Evolutionary conservation across 306 rosid species (phyloP), one percentile per base, ranked within the genome.

Genomic region (Myrica gale): DNA sequence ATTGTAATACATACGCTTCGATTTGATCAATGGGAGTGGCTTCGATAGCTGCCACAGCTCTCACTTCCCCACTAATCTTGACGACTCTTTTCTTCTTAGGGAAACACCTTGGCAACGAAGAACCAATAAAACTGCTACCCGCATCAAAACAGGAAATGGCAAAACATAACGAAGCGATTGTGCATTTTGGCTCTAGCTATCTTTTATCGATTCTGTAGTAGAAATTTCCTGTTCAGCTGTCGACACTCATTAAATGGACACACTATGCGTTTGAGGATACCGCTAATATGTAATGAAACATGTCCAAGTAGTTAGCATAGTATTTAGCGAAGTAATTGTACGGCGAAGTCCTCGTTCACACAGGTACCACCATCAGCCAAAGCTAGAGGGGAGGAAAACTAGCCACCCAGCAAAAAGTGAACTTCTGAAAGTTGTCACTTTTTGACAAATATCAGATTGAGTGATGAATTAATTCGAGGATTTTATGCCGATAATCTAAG

Each of bases 1-100:
- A 32, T 32, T 68, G 75, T 82, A 78, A 71, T n/a, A 62, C 83
- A 63, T 89, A 94, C 96, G 90, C 95, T 70, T 90, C 89, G 77
- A 80, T 71, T 83, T 87, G 90, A 81, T 86, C 88, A 1, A 39
- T 17, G 17, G 90, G 82, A 74, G 87, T 20, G 48, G 90, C 60
- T 74, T 79, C 87, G 74, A 88, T 84, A 71, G 91, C 76, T 15
- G 82, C 81, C 2, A 80, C 91, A 51, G 91, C 92, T 81, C 58
- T 76, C 48, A 89, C 89, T 84, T 76, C 85, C 73, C 54, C 76
- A 23, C 69, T 84, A 20, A 74, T 57, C 82, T 85, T 90, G 54
- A 82, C 79, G 85, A 65, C 50, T 71, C 79, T 87, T 75, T 86
- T 84, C 82, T 58, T 84, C 51, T 51, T 77, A 0, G 47, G 57